Base-by-base conservation (phyloP, 2,329 filamentous ascomycete species). In the Sporothrix luriei region DNA sequence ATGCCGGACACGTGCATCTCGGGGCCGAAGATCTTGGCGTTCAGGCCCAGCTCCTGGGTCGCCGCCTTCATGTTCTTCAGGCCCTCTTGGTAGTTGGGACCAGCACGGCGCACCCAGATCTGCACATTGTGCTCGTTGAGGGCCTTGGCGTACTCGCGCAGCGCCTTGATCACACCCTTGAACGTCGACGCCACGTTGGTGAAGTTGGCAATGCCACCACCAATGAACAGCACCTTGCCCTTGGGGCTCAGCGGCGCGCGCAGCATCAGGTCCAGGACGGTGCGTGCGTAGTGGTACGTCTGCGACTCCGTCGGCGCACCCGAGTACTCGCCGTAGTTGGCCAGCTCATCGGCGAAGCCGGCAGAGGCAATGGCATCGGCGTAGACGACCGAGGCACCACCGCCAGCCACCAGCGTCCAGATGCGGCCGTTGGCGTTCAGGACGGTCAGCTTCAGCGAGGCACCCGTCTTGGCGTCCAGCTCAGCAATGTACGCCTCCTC, bases 141-240 rank as follows among this genome's bases (percentile, higher is more conserved):
- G 74, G 90, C 86, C 73, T 89, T 89, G 72, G 94, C 88, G 76
- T 94, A 93, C 83, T 98, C 95, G 75, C 94, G 90, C 74, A 99
- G 88, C 71, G 95, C 95, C 76, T 93, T 91, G 80, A 99, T 99
- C 81, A 99, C 94, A 85, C 95, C 95, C 89, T 99, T 99, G 91
- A 99, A 99, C 74, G 95, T 99, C 77, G 91, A 95, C 72, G 95
- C 95, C 69, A 99, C 95, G 84, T 98, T 99, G 87, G 95, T 99
- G 86, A 99, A 99, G 91, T 99, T 99, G 87, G 95, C 95, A 87
- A 99, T 99, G 88, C 95, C 95, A 85, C 95, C 95, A 82, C 95
- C 95, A 75, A 99, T 98, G 88, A 99, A 99, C 74, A 99, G 90
- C 68, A 99, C 93, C 88, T 98, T 99, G 85, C 95, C 95, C 78